Conservation (phyloP, 345 rosid species). For the Linum trigynum region DNA sequence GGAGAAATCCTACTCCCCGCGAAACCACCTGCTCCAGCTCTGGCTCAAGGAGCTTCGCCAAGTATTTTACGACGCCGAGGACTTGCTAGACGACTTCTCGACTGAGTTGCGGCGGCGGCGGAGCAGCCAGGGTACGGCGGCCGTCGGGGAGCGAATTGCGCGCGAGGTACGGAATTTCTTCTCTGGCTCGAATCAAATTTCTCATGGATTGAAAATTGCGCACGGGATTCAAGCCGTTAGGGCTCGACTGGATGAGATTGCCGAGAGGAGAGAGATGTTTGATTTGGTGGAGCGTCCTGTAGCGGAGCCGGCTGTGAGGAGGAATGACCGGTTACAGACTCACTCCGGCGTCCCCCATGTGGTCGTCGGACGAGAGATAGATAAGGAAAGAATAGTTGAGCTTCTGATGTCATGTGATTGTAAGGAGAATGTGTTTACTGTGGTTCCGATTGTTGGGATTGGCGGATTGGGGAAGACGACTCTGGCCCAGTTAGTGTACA, state of each 20-base stretch:
- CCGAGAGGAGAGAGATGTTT: neutral
- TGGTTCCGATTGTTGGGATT: constrained; percentile 18
- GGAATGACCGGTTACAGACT: neutral
- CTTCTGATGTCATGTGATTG: neutral
- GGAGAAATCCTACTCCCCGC: neutral
- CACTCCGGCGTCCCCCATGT: neutral
- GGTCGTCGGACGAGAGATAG: neutral
- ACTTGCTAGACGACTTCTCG: constrained; percentile 8
- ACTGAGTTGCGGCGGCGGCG: neutral
- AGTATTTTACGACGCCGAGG: neutral
- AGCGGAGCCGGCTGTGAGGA: neutral
- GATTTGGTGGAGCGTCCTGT: neutral
- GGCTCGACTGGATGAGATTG: neutral
- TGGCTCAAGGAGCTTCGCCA: constrained; percentile 8
- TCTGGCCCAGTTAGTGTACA: constrained; percentile 20
- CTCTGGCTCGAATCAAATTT: constrained; percentile 1
- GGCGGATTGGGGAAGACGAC: constrained; percentile 17
- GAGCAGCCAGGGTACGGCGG: no score
- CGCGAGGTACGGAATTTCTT: neutral
- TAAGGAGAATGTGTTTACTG: neutral
- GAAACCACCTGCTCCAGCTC: neutral
- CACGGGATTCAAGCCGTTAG: neutral
- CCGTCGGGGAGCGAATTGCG: neutral
- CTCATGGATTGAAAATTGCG: neutral
- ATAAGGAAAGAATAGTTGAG: neutral